Conservation (phyloP, 345 rosid species). For the Dovyalis caffra region DNA sequence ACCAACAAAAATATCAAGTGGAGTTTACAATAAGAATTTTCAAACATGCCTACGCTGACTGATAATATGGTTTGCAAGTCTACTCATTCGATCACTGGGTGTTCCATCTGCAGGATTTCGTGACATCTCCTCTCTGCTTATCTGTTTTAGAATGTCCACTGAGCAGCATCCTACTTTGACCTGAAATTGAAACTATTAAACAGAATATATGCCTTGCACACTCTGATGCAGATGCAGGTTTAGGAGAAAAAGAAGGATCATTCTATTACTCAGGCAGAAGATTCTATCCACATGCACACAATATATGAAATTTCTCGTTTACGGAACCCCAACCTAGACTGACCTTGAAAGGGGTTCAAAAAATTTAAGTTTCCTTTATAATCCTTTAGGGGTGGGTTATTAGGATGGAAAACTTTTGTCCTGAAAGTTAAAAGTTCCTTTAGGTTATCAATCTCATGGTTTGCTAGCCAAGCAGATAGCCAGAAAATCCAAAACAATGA, state of each 20-base stretch:
- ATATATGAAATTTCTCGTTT: too few species aligned
- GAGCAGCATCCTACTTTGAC: slow-evolving; percentile 88
- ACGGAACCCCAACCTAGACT: too few species aligned
- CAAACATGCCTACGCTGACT: slow-evolving; percentile 60
- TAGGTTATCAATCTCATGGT: too few species aligned
- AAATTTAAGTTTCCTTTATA: too few species aligned
- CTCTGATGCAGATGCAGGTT: background rate
- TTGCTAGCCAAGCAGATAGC: too few species aligned
- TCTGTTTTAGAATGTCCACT: slow-evolving; percentile 81
- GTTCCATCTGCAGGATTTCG: slow-evolving; percentile 55
- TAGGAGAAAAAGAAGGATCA: background rate
- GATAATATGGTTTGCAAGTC: slow-evolving; percentile 79
- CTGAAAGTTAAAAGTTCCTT: too few species aligned
- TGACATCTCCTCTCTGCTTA: slow-evolving; percentile 85
- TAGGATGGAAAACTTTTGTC: too few species aligned
- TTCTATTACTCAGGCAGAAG: too few species aligned
- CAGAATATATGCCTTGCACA: background rate
- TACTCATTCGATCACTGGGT: slow-evolving; percentile 71
- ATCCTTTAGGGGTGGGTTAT: too few species aligned
- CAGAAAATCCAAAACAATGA: too few species aligned
- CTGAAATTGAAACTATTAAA: slow-evolving; percentile 42
- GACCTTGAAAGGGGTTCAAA: too few species aligned
- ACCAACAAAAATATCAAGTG: slow-evolving; percentile 1
- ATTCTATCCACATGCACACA: too few species aligned
- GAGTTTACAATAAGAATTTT: background rate